phyloP scores from a whole-genome alignment of 2,329 filamentous ascomycete species.

The Erysiphe pulchra region DNA sequence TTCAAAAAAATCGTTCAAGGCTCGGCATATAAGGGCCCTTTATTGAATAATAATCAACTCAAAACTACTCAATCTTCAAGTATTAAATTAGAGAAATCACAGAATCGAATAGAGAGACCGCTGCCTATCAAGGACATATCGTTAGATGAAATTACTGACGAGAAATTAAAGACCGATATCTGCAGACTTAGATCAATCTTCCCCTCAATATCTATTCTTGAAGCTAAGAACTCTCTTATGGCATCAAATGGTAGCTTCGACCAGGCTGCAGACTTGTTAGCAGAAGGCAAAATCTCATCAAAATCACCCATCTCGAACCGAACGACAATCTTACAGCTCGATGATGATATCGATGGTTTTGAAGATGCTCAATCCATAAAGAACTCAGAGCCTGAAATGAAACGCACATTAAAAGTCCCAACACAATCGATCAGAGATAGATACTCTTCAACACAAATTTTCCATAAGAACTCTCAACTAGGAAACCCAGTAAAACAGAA shows the following conservation, averaged over 20 bases:
- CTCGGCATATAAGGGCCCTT: conserved; percentile 5
- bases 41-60: background rate
- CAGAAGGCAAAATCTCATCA: background rate
- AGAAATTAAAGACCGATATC: conserved; percentile 22
- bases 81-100: background rate
- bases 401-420: conserved; percentile 27
- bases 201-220: conserved; percentile 19
- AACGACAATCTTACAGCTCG: conserved; percentile 9
- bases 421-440: conserved; percentile 30
- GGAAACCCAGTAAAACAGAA: conserved; percentile 11
- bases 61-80: background rate
- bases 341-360: conserved; percentile 10
- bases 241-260: conserved; percentile 25
- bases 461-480: conserved; percentile 5
- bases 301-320: background rate
- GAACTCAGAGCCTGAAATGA: conserved; percentile 21
- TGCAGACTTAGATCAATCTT: conserved; percentile 23
- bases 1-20: conserved; percentile 10
- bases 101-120: conserved; percentile 20
- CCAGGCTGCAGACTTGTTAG: conserved; percentile 25
- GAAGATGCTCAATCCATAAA: conserved; percentile 7
- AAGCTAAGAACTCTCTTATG: conserved; percentile 23
- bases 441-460: conserved; percentile 23
- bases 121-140: conserved; percentile 19
- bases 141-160: conserved; percentile 25